Percentiles rank a stretch among this genome's conserved stretches.
Evolutionary conservation across 2,329 filamentous ascomycete species (phyloP).

Genomic region (Fulvia fulva): DNA sequence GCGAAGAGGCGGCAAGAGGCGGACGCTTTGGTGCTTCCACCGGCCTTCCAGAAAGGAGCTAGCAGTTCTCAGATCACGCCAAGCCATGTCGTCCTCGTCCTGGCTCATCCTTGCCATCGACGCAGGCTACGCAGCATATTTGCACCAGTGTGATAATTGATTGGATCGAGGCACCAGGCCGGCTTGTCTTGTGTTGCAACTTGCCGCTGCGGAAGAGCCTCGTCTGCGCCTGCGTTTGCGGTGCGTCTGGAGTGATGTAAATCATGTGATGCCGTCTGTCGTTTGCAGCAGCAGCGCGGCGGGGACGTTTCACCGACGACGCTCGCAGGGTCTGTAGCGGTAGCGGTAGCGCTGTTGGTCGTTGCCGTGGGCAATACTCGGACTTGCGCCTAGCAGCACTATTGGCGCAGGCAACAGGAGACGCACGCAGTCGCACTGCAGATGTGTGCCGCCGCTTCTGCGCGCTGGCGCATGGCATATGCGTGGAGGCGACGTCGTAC

Average conservation of each 20-base stretch:
- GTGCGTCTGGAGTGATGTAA: not conserved
- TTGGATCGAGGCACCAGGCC: not conserved
- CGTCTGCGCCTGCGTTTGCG: not conserved
- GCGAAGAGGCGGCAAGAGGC: conserved; percentile 3
- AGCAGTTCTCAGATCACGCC: not conserved
- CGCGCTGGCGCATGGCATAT: not conserved
- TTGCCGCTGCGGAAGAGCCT: not conserved
- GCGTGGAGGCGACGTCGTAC: not conserved
- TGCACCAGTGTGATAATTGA: not conserved
- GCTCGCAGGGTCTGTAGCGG: not conserved
- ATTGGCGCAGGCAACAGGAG: not conserved
- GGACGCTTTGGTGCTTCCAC: conserved; percentile 3
- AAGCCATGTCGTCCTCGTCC: not conserved
- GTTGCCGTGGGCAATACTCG: not conserved
- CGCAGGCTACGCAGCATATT: not conserved
- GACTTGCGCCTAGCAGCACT: not conserved
- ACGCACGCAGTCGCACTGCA: not conserved
- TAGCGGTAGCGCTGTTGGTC: not conserved
- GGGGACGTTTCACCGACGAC: not conserved
- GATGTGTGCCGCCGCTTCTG: not conserved
- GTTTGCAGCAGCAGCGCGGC: not conserved
- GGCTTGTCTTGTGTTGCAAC: too few relatives aligned
- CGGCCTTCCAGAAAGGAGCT: conserved; percentile 7
- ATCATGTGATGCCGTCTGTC: not conserved
- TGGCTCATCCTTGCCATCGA: not conserved